A percentile compares a stretch with the other conserved stretches of the same genome.
These are phyloP conservation scores for Begonia fuchsioides DNA, from an alignment of 306 rosid genomes.

Conservation along the genomic window DNA sequence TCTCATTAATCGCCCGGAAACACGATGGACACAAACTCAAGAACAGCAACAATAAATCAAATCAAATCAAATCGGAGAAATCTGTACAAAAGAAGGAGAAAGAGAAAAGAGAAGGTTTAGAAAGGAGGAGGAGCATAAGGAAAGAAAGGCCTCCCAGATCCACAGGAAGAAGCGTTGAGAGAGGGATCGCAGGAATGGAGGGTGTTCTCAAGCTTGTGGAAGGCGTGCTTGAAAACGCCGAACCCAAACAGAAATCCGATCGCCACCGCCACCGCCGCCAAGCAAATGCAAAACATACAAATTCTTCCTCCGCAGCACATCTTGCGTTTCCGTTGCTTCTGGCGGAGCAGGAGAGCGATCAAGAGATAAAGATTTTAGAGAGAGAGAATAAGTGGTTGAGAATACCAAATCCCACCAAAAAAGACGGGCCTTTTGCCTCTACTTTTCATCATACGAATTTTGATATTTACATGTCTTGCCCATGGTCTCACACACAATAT, in stretches of 20 bases:
- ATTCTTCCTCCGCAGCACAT: slow-evolving; percentile 44
- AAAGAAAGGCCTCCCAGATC: slow-evolving; percentile 15
- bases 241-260: slow-evolving; percentile 60
- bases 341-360: no score
- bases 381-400: no score
- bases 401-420: no score
- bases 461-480: no score
- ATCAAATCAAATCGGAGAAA: no score
- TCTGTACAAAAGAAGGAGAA: not conserved
- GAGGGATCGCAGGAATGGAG: slow-evolving; percentile 30
- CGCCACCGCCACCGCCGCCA: slow-evolving; percentile 30
- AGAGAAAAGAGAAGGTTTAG: slow-evolving; percentile 6
- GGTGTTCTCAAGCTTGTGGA: slow-evolving; percentile 49
- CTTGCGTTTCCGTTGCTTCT: not conserved
- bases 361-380: no score
- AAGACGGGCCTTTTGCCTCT: no score
- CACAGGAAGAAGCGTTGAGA: slow-evolving; percentile 15
- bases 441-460: no score
- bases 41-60: no score
- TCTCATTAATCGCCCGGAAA: no score
- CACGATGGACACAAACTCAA: no score
- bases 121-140: slow-evolving; percentile 12
- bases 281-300: slow-evolving; percentile 63
- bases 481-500: no score
- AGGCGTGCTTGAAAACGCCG: slow-evolving; percentile 69